These are phyloP conservation scores for Cyclotella choctawhatcheeana DNA, from an alignment of 108 stramenopile genomes.

Conservation along the genomic window DNA sequence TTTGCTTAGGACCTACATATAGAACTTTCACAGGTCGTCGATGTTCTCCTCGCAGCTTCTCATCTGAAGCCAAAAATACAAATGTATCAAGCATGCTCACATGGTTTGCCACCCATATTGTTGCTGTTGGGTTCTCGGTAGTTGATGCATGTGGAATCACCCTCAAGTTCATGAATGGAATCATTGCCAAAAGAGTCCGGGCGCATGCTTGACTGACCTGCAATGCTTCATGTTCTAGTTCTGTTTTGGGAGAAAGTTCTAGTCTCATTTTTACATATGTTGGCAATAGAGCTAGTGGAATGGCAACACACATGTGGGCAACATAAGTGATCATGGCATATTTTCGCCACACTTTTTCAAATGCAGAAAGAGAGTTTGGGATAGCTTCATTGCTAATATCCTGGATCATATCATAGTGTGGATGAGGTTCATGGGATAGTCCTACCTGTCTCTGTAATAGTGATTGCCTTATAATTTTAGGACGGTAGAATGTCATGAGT, in stretches of 20 bases:
- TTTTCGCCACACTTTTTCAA: constrained; percentile 29
- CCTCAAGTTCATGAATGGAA: constrained; percentile 66
- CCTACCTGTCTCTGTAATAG: not conserved
- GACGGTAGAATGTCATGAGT: not conserved
- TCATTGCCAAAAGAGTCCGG: constrained; percentile 64
- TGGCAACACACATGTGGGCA: constrained; percentile 65
- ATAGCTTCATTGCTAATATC: not conserved
- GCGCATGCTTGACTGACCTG: constrained; percentile 64
- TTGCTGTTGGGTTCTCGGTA: constrained; percentile 50
- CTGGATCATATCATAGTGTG: not conserved
- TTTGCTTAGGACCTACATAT: constrained; percentile 58
- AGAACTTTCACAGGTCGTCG: constrained; percentile 82
- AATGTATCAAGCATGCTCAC: constrained; percentile 77
- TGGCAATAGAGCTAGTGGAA: constrained; percentile 71
- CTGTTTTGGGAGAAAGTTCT: constrained; percentile 20
- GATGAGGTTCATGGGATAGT: not conserved
- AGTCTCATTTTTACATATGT: constrained; percentile 43
- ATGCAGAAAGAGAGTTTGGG: constrained; percentile 4
- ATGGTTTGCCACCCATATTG: constrained; percentile 86
- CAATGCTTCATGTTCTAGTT: constrained; percentile 59
- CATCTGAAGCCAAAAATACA: constrained; percentile 69
- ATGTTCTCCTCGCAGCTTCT: constrained; percentile 62
- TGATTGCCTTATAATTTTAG: not conserved
- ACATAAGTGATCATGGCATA: constrained; percentile 71
- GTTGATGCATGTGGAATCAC: constrained; percentile 26